Evolutionary conservation across 164 flowering plant species (phyloP).

Genomic region (Echeveria elegans): DNA sequence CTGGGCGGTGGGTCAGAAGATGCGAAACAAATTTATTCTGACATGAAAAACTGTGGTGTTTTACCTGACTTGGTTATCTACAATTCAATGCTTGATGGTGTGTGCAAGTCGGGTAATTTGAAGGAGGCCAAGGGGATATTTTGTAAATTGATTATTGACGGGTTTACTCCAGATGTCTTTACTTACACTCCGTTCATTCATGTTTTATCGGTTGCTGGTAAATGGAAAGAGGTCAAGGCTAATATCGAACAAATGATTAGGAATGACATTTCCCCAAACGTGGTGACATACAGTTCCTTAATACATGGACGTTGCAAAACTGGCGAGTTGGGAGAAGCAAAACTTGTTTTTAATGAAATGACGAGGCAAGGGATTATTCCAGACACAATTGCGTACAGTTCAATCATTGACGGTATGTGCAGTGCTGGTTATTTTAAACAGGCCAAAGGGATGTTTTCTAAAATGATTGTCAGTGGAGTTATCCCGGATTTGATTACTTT

Average conservation of each 20-base stretch:
- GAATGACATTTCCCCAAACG: slow-evolving; percentile 6
- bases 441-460: slow-evolving; percentile 8
- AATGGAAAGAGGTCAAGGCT: not conserved
- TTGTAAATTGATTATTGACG: not conserved
- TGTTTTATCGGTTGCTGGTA: slow-evolving; percentile 5
- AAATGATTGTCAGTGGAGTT: not conserved
- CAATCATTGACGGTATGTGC: slow-evolving; percentile 6
- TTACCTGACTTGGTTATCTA: not conserved
- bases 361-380: not conserved
- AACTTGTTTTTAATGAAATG: not conserved
- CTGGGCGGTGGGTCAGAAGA: not conserved
- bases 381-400: not conserved
- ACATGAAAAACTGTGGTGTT: not conserved
- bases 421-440: slow-evolving; percentile 9
- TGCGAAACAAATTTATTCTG: not conserved
- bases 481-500: not conserved
- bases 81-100: slow-evolving; percentile 1
- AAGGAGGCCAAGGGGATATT: slow-evolving; percentile 5
- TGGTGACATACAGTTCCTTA: slow-evolving; percentile 2
- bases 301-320: not conserved
- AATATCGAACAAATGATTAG: not conserved
- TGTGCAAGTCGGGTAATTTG: not conserved
- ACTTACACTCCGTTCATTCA: not conserved
- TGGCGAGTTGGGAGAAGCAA: slow-evolving; percentile 4
- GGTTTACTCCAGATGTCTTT: not conserved